Evolutionary conservation across 345 rosid species (phyloP).

Genomic region (Populus tremula): DNA sequence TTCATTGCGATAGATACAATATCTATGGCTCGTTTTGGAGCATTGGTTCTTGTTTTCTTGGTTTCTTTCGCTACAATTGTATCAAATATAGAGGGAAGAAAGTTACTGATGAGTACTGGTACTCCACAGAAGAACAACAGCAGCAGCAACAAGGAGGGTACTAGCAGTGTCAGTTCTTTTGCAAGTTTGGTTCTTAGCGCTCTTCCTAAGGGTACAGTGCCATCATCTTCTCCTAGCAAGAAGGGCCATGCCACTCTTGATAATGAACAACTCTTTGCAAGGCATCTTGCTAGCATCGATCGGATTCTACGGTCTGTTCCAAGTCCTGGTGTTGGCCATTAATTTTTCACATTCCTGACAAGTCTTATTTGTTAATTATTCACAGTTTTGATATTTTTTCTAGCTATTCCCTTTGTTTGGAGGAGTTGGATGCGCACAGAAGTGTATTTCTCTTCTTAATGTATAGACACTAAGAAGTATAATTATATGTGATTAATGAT

Average conservation of each 20-base stretch:
- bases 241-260: constrained; percentile 52
- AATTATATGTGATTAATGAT: not conserved
- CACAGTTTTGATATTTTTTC: constrained; percentile 3
- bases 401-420: not conserved
- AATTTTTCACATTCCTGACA: not conserved
- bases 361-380: not conserved
- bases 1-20: not conserved
- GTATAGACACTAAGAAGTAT: constrained; percentile 1
- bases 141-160: not conserved
- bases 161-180: constrained; percentile 8
- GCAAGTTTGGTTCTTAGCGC: constrained; percentile 44
- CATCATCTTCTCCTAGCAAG: constrained; percentile 62
- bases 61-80: constrained; percentile 28
- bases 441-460: not conserved
- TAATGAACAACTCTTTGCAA: constrained; percentile 45
- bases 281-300: constrained; percentile 58
- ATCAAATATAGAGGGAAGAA: constrained; percentile 43
- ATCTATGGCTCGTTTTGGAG: constrained; percentile 46
- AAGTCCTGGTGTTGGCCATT: constrained; percentile 83
- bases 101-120: constrained; percentile 21
- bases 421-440: not conserved
- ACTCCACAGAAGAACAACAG: constrained; percentile 5
- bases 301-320: constrained; percentile 76
- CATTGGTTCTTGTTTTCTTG: constrained; percentile 31
- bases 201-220: constrained; percentile 60